phyloP scores from a whole-genome alignment of 257 asterid genomes.

The Paulownia fortunei region DNA sequence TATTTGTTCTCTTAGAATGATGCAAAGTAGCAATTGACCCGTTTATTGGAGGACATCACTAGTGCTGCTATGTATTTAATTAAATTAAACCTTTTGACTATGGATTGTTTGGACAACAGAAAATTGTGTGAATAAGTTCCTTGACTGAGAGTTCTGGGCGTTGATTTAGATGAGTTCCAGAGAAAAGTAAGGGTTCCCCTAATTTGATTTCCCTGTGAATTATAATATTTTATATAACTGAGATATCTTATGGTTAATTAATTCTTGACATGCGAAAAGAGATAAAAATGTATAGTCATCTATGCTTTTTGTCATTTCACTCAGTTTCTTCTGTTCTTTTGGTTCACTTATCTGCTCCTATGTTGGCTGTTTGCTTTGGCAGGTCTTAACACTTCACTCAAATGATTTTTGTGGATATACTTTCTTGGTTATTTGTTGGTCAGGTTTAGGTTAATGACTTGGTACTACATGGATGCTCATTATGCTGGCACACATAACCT shows the following conservation, averaged over 20 bases:
- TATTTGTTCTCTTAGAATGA: not conserved
- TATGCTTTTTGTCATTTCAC: no score
- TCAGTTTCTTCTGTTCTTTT: no score
- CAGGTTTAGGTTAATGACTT: no score
- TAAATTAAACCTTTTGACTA: conserved; percentile 6
- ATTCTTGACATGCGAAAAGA: not conserved
- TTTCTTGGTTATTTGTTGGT: no score
- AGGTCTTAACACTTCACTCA: no score
- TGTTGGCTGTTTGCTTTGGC: no score
- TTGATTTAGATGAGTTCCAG: conserved; percentile 83
- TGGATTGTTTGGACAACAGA: conserved; percentile 49
- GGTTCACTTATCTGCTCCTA: no score
- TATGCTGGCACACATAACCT: no score
- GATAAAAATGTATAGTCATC: no score
- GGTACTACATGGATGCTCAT: no score
- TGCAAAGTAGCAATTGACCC: not conserved
- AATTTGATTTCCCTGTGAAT: conserved; percentile 8
- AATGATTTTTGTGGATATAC: no score
- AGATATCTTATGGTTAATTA: not conserved
- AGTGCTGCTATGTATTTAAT: not conserved
- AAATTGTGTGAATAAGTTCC: conserved; percentile 87
- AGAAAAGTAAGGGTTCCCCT: no score
- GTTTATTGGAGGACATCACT: not conserved
- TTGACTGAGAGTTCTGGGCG: conserved; percentile 88
- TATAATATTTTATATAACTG: not conserved